These are phyloP conservation scores for Tetracladium maxilliforme DNA, from an alignment of 2,329 filamentous ascomycete genomes.

Conservation along the genomic window DNA sequence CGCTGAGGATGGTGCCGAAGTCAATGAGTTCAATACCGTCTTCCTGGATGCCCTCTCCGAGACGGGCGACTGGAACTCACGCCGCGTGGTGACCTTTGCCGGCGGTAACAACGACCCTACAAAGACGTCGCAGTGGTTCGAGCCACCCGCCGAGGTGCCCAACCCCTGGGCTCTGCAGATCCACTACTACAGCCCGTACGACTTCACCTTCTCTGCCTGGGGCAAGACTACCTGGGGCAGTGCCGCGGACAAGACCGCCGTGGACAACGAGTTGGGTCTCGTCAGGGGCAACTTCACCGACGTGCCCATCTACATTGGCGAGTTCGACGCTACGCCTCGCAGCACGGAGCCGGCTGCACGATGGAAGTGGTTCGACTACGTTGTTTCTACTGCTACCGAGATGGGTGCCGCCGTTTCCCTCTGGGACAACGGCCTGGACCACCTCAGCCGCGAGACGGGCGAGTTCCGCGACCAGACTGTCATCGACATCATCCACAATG, in stretches of 20 bases:
- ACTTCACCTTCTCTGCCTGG: conserved; percentile 32
- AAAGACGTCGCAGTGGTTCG: conserved; percentile 39
- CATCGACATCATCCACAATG: conserved; percentile 29
- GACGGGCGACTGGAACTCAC: conserved; percentile 36
- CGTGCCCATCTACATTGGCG: conserved; percentile 39
- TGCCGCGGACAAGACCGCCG: conserved; percentile 30
- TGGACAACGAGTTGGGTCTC: conserved; percentile 31
- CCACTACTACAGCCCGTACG: conserved; percentile 45
- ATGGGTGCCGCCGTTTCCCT: conserved; percentile 34
- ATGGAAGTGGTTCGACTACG: conserved; percentile 41
- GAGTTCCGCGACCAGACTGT: conserved; percentile 34
- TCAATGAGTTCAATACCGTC: conserved; percentile 40
- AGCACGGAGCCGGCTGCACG: conserved; percentile 37
- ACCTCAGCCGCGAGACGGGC: conserved; percentile 31
- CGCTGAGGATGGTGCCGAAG: conserved; percentile 28
- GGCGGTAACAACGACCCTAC: conserved; percentile 32
- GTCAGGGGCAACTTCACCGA: conserved; percentile 38
- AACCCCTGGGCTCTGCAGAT: conserved; percentile 46
- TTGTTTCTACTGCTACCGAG: conserved; percentile 29
- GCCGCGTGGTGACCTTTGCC: conserved; percentile 39
- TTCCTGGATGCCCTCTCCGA: conserved; percentile 37
- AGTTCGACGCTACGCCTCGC: conserved; percentile 34
- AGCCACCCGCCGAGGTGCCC: conserved; percentile 27
- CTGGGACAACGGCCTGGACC: conserved; percentile 45
- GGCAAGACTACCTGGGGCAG: conserved; percentile 46